Base-by-base conservation (phyloP, 2,329 filamentous ascomycete species). In the Periglandula ipomoeae region DNA sequence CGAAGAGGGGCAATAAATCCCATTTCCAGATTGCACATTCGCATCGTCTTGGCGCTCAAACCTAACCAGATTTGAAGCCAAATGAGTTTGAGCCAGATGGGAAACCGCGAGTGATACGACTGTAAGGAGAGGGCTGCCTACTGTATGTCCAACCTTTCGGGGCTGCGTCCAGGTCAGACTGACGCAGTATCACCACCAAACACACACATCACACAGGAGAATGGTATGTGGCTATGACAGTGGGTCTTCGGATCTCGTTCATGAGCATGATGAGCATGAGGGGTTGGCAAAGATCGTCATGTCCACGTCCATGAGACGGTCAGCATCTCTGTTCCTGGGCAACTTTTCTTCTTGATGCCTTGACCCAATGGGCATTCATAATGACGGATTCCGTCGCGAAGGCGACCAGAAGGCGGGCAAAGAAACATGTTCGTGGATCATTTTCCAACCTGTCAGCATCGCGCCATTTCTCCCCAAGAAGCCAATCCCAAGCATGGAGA, bases 401-500 rank as follows among this genome's bases (percentile, higher is more conserved):
- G 11, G 10, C 9, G 27, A 30, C 27, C 13, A 13, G 27, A n/a
- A n/a, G n/a, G n/a, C n/a, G n/a, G n/a, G n/a, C n/a, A n/a, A n/a
- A 32, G 11, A 10, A 32, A 10, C 35, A 38, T 6, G 17, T 38
- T 20, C 17, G 17, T 13, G 9, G 15, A n/a, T 3, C 20, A 15
- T 20, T 44, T 44, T 17, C 27, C 17, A 32, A 20, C 24, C 41
- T 19, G 26, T 27, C 41, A 20, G 27, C 26, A 34, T 44, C 27
- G 41, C 41, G 41, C 41, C 41, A 44, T 44, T 44, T 32, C 41
- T 32, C 19, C 32, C 41, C 17, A 44, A 26, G 19, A 17, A 27
- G 20, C 17, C 41, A 15, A 32, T 32, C 35, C 35, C 35, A 17
- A 38, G 35, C 19, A 11, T 11, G 35, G 7, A 17, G 30, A 32